A percentile compares a stretch with the other conserved stretches of the same genome.
These are phyloP conservation scores for Lupinus albus DNA, from an alignment of 306 rosid genomes.

Conservation along the genomic window DNA sequence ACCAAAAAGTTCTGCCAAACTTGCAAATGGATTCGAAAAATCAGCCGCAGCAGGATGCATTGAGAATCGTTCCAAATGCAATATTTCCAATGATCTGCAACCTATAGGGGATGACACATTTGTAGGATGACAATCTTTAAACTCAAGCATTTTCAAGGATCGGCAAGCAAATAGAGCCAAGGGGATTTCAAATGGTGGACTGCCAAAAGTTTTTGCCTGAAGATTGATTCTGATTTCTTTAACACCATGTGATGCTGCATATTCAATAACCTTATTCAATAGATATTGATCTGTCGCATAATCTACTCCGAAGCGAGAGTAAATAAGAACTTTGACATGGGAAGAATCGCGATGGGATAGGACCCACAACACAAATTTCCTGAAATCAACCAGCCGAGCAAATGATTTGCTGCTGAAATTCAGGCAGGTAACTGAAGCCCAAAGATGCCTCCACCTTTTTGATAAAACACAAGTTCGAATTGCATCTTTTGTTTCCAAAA, in stretches of 20 bases:
- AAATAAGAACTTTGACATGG: constrained; percentile 43
- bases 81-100: constrained; percentile 39
- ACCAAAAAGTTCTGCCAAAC: constrained; percentile 43
- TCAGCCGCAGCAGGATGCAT: constrained; percentile 37
- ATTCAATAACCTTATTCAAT: constrained; percentile 51
- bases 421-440: constrained; percentile 49
- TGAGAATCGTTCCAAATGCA: constrained; percentile 47
- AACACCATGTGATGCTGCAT: constrained; percentile 44
- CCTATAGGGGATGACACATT: constrained; percentile 36
- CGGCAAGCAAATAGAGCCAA: constrained; percentile 41
- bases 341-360: constrained; percentile 47
- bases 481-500: constrained; percentile 54
- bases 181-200: constrained; percentile 56
- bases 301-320: constrained; percentile 52
- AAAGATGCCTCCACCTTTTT: constrained; percentile 49
- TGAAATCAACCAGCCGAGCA: constrained; percentile 48
- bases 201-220: constrained; percentile 46
- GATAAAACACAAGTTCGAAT: constrained; percentile 46
- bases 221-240: constrained; percentile 53
- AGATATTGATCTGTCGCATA: constrained; percentile 56
- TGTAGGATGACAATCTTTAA: constrained; percentile 51
- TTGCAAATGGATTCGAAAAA: constrained; percentile 42
- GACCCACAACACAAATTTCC: constrained; percentile 51
- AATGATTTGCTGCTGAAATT: constrained; percentile 52
- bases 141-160: constrained; percentile 52